Evolutionary conservation across 208 protist species (phyloP), one percentile per base, ranked within the genome.

Genomic region (Trypanosoma rangeli): DNA sequence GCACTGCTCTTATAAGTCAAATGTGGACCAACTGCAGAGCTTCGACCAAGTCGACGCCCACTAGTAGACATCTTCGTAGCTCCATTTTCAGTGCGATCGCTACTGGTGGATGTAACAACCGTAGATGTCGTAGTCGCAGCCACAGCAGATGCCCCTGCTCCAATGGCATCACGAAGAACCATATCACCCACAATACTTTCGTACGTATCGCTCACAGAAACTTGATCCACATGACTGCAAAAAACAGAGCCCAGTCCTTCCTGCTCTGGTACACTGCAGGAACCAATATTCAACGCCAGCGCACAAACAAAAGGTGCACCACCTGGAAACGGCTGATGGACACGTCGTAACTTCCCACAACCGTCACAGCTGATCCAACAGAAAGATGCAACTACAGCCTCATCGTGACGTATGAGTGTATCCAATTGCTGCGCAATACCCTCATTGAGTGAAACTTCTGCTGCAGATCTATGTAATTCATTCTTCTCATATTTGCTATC

Each of bases 311-410:
- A 94, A 33, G 89, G 89, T 8, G 83, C 77, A 0, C 86, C 89
- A 58, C 89, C 89, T 3, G 89, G 89, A 54, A 93, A 94, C 5
- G 89, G 89, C 67, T 94, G 89, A n/a, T 87, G 83, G 20, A 90
- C 73, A 46, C 85, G 84, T n/a, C 89, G 74, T 60, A 94, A 63
- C 68, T 94, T 94, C 26, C 89, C 89, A 54, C 89, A 94, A 18
- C 57, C 50, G 42, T 92, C 89, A 63, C 89, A 94, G 33, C 80
- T 77, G 16, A 85, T 78, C 86, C 87, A 94, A 70, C 89, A 94
- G 62, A 89, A 93, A 29, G 80, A 79, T 8, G 84, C 85, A 24
- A 92, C 73, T 24, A 86, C 60, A 46, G 73, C 72, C 2, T 74
- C 78, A 44, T 82, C 69, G 53, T 78, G 50, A 20, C 74, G 76